Percentiles rank a stretch among this genome's conserved stretches.
Evolutionary conservation across 306 rosid species (phyloP).

Genomic region (Albizia julibrissin): DNA sequence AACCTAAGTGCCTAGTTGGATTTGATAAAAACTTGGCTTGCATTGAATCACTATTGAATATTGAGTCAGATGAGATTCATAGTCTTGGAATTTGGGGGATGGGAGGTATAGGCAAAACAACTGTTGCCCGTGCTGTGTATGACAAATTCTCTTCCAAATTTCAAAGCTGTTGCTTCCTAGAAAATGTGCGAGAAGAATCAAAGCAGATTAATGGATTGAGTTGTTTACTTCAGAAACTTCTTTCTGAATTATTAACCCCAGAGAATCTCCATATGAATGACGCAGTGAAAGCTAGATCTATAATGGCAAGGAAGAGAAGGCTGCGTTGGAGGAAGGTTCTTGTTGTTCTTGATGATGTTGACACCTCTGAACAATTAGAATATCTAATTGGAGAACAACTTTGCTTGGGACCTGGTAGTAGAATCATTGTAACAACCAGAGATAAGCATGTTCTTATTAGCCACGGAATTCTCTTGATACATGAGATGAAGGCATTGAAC

Average conservation of each 20-base stretch:
- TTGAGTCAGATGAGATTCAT: background rate
- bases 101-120: background rate
- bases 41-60: background rate
- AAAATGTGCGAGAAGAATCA: background rate
- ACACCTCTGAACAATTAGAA: background rate
- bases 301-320: background rate
- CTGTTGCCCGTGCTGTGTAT: background rate
- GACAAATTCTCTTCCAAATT: background rate
- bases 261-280: background rate
- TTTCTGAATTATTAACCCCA: constrained; percentile 4
- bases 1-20: background rate
- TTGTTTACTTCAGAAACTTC: background rate
- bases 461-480: background rate
- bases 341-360: constrained; percentile 31
- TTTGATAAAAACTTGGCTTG: background rate
- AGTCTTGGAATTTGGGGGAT: background rate
- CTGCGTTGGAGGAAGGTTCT: constrained; percentile 18
- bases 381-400: background rate
- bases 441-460: constrained; percentile 3
- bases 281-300: background rate
- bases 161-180: background rate
- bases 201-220: background rate
- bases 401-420: constrained; percentile 2
- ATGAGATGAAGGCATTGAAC: constrained; percentile 24
- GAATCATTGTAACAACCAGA: background rate